Conservation (phyloP, 495 filamentous ascomycete species). For the Cladorrhinum samala region DNA sequence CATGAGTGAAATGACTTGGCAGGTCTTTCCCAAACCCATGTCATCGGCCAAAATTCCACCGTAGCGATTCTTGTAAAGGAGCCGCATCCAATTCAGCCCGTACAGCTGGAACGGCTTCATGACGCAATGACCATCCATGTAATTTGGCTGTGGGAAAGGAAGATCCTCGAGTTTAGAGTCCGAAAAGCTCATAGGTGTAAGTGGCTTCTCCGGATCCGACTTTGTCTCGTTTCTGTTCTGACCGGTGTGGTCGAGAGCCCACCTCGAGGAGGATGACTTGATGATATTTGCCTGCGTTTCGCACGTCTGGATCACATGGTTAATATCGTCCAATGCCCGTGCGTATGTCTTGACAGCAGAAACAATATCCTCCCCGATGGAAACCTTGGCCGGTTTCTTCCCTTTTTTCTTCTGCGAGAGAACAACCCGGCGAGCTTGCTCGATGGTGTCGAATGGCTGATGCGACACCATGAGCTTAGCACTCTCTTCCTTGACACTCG, state of each 20-base stretch:
- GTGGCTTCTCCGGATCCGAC: constrained; percentile 20
- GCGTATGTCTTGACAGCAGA: constrained; percentile 27
- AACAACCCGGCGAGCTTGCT: constrained; percentile 57
- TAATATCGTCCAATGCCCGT: constrained; percentile 57
- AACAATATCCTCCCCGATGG: constrained; percentile 37
- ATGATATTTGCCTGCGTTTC: constrained; percentile 63
- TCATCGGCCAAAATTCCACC: constrained; percentile 93
- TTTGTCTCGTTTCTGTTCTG: constrained; percentile 19
- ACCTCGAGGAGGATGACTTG: constrained; percentile 61
- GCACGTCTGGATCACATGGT: constrained; percentile 66
- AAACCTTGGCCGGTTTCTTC: constrained; percentile 28
- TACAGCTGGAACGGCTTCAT: constrained; percentile 93
- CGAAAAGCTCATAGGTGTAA: constrained; percentile 25
- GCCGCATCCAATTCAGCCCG: constrained; percentile 85
- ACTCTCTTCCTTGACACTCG: constrained; percentile 59
- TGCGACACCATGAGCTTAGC: constrained; percentile 59
- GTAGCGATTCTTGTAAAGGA: constrained; percentile 69
- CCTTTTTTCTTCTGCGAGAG: constrained; percentile 33
- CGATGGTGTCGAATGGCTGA: constrained; percentile 61
- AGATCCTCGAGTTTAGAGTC: constrained; percentile 22
- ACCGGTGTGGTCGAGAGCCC: constrained; percentile 73
- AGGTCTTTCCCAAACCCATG: constrained; percentile 97
- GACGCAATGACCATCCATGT: constrained; percentile 61
- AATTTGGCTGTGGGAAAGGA: constrained; percentile 53
- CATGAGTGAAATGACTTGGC: constrained; percentile 89